A percentile compares a stretch with the other conserved stretches of the same genome.
These are phyloP conservation scores for Claviceps fusiformis DNA, from an alignment of 2,329 filamentous ascomycete species.

Conservation along the genomic window DNA sequence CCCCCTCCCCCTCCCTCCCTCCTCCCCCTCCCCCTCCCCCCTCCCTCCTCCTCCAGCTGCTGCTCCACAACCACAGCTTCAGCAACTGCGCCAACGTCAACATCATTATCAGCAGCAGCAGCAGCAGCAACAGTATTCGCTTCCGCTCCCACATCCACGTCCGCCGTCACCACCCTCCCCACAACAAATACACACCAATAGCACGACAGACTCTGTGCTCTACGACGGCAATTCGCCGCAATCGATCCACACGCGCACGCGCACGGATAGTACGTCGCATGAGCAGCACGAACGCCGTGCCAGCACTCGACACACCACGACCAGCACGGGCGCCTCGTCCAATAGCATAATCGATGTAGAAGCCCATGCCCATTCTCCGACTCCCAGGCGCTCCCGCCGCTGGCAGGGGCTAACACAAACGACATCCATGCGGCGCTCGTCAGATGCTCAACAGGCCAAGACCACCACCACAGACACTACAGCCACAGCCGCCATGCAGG, in stretches of 20 bases:
- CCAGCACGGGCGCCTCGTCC: constrained; percentile 7
- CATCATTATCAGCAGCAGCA: constrained; percentile 9
- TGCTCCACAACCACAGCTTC: neutral
- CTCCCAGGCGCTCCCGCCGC: constrained; percentile 12
- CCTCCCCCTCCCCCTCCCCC: constrained; percentile 4
- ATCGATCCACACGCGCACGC: constrained; percentile 11
- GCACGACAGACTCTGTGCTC: constrained; percentile 17
- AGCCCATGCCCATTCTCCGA: constrained; percentile 15
- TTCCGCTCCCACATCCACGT: neutral
- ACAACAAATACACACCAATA: neutral
- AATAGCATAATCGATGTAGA: constrained; percentile 14
- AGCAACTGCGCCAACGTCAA: neutral
- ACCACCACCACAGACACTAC: neutral
- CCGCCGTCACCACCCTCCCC: neutral
- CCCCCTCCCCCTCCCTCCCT: neutral
- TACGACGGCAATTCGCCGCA: constrained; percentile 21
- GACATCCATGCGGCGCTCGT: neutral
- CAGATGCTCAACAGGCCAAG: neutral
- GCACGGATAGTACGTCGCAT: constrained; percentile 14
- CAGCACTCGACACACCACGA: constrained; percentile 8
- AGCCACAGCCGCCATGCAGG: neutral
- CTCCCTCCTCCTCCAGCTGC: constrained; percentile 3
- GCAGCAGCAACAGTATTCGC: neutral
- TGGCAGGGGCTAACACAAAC: constrained; percentile 12
- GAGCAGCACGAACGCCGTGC: constrained; percentile 7